Conservation (phyloP, 768 basidiomycete genomes). For the Hortiboletus flavorubellus region DNA sequence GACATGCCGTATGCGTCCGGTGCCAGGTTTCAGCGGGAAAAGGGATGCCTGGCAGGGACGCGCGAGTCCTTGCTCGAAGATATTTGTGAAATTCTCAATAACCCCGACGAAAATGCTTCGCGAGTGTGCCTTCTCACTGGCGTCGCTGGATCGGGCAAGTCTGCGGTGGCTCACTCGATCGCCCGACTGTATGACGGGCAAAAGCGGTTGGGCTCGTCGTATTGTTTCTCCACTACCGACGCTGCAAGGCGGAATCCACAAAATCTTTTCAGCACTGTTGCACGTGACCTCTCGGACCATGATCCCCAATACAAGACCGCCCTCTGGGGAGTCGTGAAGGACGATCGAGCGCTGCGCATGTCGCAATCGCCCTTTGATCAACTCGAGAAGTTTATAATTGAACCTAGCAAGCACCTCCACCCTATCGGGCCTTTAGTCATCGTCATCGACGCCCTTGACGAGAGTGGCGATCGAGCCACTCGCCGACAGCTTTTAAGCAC, state of each 20-base stretch:
- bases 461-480: slow-evolving; percentile 6
- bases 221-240: slow-evolving; percentile 13
- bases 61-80: background rate
- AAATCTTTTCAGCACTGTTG: slow-evolving; percentile 21
- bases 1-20: no score
- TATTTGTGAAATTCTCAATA: background rate
- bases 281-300: no score
- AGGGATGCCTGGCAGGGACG: slow-evolving; percentile 1
- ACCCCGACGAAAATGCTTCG: background rate
- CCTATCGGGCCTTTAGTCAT: slow-evolving; percentile 25
- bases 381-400: slow-evolving; percentile 21
- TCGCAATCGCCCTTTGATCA: slow-evolving; percentile 6
- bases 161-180: no score
- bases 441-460: slow-evolving; percentile 30
- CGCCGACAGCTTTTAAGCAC: slow-evolving; percentile 15
- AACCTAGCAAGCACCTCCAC: slow-evolving; percentile 13
- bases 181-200: no score
- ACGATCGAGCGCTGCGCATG: no score
- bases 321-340: no score
- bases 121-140: no score
- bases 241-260: slow-evolving; percentile 4
- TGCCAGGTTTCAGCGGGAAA: slow-evolving; percentile 2
- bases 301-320: no score
- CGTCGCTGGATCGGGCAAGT: no score
- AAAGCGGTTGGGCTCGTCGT: slow-evolving; percentile 6